Percentiles rank a stretch among this genome's conserved stretches.
Evolutionary conservation across 805 yeast genomes (phyloP).

Genomic region (Yarrowia sp.): DNA sequence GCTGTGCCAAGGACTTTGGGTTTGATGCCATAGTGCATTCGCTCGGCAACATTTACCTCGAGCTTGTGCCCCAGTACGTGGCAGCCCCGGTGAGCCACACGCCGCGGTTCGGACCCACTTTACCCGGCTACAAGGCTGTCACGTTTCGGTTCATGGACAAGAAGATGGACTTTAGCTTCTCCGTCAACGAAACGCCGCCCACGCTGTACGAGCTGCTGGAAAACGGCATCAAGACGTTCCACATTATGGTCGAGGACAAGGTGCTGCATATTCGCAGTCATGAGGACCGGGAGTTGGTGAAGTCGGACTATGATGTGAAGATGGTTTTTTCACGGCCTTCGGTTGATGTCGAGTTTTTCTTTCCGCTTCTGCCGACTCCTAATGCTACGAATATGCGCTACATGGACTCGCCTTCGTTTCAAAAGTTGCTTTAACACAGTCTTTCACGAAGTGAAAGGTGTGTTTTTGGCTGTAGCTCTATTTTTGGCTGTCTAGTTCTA

Average conservation of each 20-base stretch:
- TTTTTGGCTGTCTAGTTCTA: too few species aligned
- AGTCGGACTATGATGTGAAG: conserved; percentile 21
- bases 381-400: not conserved
- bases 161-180: conserved; percentile 58
- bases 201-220: conserved; percentile 71
- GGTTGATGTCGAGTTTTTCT: conserved; percentile 21
- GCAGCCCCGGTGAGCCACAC: not conserved
- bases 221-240: conserved; percentile 71
- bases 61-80: conserved; percentile 29
- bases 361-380: conserved; percentile 15
- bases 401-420: conserved; percentile 20
- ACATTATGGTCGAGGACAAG: conserved; percentile 42
- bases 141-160: conserved; percentile 36
- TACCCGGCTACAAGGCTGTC: conserved; percentile 31
- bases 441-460: too few species aligned
- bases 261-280: conserved; percentile 33
- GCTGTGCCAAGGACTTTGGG: conserved; percentile 61
- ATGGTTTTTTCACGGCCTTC: conserved; percentile 4
- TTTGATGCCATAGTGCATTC: conserved; percentile 66
- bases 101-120: not conserved
- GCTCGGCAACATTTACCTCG: conserved; percentile 65
- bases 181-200: conserved; percentile 71
- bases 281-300: conserved; percentile 14
- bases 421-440: not conserved
- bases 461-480: too few species aligned